phyloP scores from a whole-genome alignment of 2,329 filamentous ascomycete genomes.

The Exophiala oligosperma region DNA sequence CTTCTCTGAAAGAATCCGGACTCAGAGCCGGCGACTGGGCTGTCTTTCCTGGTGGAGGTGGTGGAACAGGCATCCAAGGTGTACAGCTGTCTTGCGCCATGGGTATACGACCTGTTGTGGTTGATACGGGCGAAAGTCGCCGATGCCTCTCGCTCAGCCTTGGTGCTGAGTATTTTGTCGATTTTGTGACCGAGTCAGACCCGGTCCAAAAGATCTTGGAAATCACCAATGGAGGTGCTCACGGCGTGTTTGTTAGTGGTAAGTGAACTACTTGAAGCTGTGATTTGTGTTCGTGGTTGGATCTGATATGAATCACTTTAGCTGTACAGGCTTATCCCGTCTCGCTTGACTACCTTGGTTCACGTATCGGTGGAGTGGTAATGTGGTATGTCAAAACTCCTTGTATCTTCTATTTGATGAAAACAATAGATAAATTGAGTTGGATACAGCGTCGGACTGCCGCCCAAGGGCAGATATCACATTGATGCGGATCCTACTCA shows the following conservation, averaged over 20 bases:
- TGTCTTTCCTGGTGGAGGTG: conserved; percentile 40
- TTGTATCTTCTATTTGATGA: neutral
- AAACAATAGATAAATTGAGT: neutral
- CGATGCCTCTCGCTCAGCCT: conserved; percentile 31
- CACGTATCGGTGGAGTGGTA: conserved; percentile 49
- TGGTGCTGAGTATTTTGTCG: conserved; percentile 43
- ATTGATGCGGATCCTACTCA: conserved; percentile 17
- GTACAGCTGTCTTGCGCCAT: conserved; percentile 34
- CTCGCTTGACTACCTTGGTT: conserved; percentile 45
- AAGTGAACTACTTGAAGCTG: neutral
- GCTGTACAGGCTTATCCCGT: conserved; percentile 31
- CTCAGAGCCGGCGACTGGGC: conserved; percentile 18
- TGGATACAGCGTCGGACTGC: conserved; percentile 38
- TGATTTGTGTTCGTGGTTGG: neutral
- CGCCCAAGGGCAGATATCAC: conserved; percentile 19
- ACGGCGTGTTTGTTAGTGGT: conserved; percentile 27
- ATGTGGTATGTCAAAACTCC: conserved; percentile 43
- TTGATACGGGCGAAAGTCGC: conserved; percentile 40
- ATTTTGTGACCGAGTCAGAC: conserved; percentile 30
- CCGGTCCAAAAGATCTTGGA: conserved; percentile 10
- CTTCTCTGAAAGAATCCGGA: conserved; percentile 32
- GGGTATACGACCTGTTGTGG: conserved; percentile 43
- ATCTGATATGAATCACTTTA: neutral
- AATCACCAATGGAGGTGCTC: conserved; percentile 22
- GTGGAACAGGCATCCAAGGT: conserved; percentile 31